Conservation (phyloP, 2,329 filamentous ascomycete genomes). For the Penicillium expansum region DNA sequence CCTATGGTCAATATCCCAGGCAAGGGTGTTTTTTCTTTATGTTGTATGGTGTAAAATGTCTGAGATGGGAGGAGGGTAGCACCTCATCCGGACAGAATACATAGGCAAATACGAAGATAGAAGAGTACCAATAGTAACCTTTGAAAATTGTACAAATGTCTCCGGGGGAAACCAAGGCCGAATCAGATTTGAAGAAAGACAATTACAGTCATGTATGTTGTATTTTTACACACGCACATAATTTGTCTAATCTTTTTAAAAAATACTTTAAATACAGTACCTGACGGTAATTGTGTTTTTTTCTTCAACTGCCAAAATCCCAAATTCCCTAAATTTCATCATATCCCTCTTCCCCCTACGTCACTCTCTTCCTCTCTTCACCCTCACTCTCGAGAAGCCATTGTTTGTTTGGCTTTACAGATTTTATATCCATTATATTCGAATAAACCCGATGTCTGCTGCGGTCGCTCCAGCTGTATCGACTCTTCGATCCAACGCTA, state of each 20-base stretch:
- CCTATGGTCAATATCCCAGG: neutral
- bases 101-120: neutral
- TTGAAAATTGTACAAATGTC: neutral
- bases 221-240: neutral
- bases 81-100: neutral
- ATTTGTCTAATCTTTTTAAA: neutral
- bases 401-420: constrained; percentile 19
- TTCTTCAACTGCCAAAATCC: neutral
- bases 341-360: constrained; percentile 38
- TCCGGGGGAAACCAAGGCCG: neutral
- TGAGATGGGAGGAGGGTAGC: neutral
- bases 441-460: constrained; percentile 37
- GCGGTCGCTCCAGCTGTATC: constrained; percentile 39
- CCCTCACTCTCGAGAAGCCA: constrained; percentile 21
- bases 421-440: constrained; percentile 14
- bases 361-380: constrained; percentile 33
- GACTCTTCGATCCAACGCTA: constrained; percentile 28
- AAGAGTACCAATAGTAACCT: neutral
- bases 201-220: neutral
- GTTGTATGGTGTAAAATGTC: neutral
- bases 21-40: neutral
- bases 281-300: constrained; percentile 1
- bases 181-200: neutral
- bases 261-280: constrained; percentile 3
- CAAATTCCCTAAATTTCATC: constrained; percentile 33